phyloP scores from a whole-genome alignment of 164 flowering plant species.

The Vitis riparia region DNA sequence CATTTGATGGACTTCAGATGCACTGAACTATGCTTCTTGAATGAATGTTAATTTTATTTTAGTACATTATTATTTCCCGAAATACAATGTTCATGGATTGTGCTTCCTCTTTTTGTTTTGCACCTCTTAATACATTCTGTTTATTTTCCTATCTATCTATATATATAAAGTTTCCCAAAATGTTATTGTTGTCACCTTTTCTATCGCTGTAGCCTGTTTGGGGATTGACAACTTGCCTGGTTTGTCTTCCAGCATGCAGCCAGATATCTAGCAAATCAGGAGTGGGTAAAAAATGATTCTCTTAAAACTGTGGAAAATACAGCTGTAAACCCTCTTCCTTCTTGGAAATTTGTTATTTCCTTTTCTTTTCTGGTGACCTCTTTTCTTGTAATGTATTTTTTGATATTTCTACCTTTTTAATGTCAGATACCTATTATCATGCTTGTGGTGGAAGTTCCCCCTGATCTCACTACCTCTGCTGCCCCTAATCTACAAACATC shows the following conservation, averaged over 20 bases:
- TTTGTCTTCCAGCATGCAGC: constrained; percentile 86
- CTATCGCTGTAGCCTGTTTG: not conserved
- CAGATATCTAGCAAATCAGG: constrained; percentile 96
- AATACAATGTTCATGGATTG: too few relatives aligned
- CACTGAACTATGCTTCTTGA: too few relatives aligned
- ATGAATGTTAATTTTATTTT: too few relatives aligned
- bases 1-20: too few relatives aligned
- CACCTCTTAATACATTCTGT: too few relatives aligned
- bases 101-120: too few relatives aligned
- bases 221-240: not conserved
- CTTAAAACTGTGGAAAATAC: constrained; percentile 96
- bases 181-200: not conserved
- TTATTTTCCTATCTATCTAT: too few relatives aligned
- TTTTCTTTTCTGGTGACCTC: not conserved
- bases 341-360: not conserved
- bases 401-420: constrained; percentile 6
- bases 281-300: constrained; percentile 96
- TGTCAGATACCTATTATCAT: constrained; percentile 89
- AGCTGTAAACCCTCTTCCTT: constrained; percentile 59
- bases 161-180: too few relatives aligned
- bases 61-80: too few relatives aligned
- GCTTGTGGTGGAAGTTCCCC: constrained; percentile 95
- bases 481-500: constrained; percentile 42
- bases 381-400: constrained; percentile 1
- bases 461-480: constrained; percentile 48